Evolutionary conservation across 1,139 yeast genomes (phyloP).

Genomic region (Candida freyschussii): DNA sequence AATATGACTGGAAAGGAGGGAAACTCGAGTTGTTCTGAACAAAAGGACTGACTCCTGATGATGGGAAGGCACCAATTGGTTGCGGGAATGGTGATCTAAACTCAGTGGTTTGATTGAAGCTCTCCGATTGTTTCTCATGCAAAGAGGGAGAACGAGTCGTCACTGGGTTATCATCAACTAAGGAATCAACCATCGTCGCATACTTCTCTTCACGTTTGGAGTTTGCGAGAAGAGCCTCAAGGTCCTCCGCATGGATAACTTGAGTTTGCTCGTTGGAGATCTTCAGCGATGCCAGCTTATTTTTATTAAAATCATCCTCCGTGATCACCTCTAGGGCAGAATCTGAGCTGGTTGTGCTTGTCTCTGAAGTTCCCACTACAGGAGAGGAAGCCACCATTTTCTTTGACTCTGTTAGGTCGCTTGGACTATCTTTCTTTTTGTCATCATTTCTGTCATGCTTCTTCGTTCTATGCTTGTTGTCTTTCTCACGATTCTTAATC

Average conservation of each 20-base stretch:
- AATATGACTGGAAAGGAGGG: slow-evolving; percentile 7
- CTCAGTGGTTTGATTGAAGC: too few relatives aligned
- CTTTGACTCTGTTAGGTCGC: neutral
- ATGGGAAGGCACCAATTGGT: slow-evolving; percentile 3
- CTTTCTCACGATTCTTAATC: neutral
- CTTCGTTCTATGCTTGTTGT: too few relatives aligned
- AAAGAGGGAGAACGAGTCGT: too few relatives aligned
- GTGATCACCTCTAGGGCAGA: too few relatives aligned
- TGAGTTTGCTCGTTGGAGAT: slow-evolving; percentile 1
- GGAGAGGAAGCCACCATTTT: neutral
- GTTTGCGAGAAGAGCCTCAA: slow-evolving; percentile 7
- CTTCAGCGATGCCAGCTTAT: slow-evolving; percentile 3
- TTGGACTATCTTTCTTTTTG: neutral
- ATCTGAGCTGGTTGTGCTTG: neutral
- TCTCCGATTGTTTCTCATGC: too few relatives aligned
- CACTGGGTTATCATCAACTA: slow-evolving; percentile 28
- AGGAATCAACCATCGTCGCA: slow-evolving; percentile 32
- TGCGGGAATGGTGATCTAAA: too few relatives aligned
- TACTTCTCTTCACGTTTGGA: slow-evolving; percentile 4
- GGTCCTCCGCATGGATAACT: neutral
- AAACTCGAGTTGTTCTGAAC: slow-evolving; percentile 1
- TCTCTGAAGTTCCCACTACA: neutral
- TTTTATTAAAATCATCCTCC: too few relatives aligned
- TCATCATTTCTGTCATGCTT: too few relatives aligned
- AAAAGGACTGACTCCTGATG: too few relatives aligned